Base-by-base conservation (phyloP, 1,284 basidiomycete species). In the Dichomitus squalens region DNA sequence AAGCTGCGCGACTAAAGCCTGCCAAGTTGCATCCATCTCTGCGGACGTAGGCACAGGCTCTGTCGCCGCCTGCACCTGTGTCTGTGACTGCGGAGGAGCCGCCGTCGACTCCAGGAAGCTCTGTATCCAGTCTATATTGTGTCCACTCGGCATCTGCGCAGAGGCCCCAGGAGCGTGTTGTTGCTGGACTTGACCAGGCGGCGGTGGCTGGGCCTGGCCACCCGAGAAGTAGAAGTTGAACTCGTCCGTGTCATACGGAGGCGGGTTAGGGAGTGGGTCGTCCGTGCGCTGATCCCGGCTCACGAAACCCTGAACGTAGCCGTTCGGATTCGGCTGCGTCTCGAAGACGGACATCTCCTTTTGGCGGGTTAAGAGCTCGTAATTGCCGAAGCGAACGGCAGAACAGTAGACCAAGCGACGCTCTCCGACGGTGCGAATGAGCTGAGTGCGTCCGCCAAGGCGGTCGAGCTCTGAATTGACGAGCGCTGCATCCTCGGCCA, bases 1-100 rank as follows among this genome's bases (percentile, higher is more conserved):
- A 49, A 88, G 74, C 64, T 88, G 86, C 65, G 86, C 82, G 48
- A 86, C 82, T 52, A 88, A 83, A 56, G 75, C 80, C 67, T 84
- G 81, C 86, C 86, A 88, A 0, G 82, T 80, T 11, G 83, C 72
- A 65, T 88, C 85, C 55, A 86, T 63, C 39, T 63, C 58, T 12
- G 41, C 57, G 8, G 31, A 48, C 18, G 52, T 54, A 2, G 57
- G 58, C 43, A 78, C 71, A 1, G 76, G 68, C 21, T 46, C 47
- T 11, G 49, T 31, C 7, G 33, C 38, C 18, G 44, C 43, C 48
- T 49, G 53, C 23, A 41, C 49, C 40, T 54, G 56, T 14, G 71
- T 51, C 43, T 49, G 49, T 0, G 34, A 16, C 25, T 54, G 14
- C 9, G 49, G 38, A 12, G 56, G 33, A 14, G 50, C 61, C 20